A percentile compares a stretch with the other conserved stretches of the same genome.
These are phyloP conservation scores for Annulohypoxylon maeteangense DNA, from an alignment of 495 filamentous ascomycete species.

Conservation along the genomic window DNA sequence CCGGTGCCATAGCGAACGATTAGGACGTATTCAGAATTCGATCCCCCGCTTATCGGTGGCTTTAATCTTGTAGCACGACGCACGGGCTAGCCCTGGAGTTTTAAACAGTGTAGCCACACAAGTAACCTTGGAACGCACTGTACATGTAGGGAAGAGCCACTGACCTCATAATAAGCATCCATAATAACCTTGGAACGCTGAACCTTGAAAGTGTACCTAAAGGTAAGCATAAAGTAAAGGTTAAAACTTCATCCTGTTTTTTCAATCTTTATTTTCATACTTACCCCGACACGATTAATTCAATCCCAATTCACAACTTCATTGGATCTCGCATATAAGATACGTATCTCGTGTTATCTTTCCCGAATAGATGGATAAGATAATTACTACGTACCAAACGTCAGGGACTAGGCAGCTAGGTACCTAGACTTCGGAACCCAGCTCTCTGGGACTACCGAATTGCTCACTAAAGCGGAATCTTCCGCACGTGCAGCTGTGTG, in stretches of 20 bases:
- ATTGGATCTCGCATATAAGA: not conserved
- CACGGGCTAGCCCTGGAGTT: not conserved
- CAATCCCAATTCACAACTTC: not conserved
- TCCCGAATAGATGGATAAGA: not conserved
- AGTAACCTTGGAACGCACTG: conserved; percentile 5
- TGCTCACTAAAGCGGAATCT: not conserved
- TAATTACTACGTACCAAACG: not conserved
- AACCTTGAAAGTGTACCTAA: not conserved
- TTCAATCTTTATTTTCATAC: not conserved
- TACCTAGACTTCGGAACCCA: conserved; percentile 12
- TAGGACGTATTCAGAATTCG: not conserved
- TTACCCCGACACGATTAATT: not conserved
- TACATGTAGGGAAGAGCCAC: conserved; percentile 5
- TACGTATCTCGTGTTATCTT: not conserved
- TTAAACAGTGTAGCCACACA: not conserved
- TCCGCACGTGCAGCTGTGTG: conserved; percentile 15
- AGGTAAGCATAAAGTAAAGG: not conserved
- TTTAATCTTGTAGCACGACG: not conserved
- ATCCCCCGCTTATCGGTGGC: not conserved
- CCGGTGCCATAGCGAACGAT: no score
- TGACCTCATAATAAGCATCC: not conserved
- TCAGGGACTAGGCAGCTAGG: not conserved
- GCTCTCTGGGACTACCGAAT: not conserved
- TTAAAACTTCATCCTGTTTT: not conserved
- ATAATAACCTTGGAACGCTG: not conserved